These are phyloP conservation scores for Smittium culicis DNA, from an alignment of 371 early-diverging fungal species.

Conservation along the genomic window DNA sequence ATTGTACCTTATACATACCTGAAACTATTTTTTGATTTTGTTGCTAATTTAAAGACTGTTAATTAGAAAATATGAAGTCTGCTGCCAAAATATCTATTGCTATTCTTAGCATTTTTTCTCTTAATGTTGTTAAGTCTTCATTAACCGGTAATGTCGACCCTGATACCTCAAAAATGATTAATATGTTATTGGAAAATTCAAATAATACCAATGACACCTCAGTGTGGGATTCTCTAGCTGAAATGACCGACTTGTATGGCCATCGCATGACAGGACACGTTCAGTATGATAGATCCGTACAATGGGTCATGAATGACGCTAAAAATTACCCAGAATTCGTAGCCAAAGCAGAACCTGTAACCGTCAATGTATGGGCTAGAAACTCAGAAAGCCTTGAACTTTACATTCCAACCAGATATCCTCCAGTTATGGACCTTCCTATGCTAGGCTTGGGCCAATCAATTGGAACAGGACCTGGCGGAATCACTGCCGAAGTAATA, in stretches of 20 bases:
- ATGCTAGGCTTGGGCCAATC: constrained; percentile 41
- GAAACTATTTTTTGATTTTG: too few species aligned
- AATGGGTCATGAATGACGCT: constrained; percentile 34
- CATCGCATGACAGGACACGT: constrained; percentile 35
- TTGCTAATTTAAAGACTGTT: too few species aligned
- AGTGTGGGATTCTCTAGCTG: constrained; percentile 43
- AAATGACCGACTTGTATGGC: constrained; percentile 44
- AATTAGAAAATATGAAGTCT: too few species aligned
- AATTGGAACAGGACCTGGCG: constrained; percentile 30
- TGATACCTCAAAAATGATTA: too few species aligned
- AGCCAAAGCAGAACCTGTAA: constrained; percentile 37
- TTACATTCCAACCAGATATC: constrained; percentile 32
- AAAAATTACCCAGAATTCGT: constrained; percentile 27
- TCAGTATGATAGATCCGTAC: constrained; percentile 35
- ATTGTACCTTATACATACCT: too few species aligned
- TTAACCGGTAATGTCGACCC: too few species aligned
- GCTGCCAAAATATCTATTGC: too few species aligned
- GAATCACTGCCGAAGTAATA: constrained; percentile 35
- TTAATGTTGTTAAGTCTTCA: too few species aligned
- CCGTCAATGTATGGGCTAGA: constrained; percentile 35
- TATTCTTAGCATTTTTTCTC: too few species aligned
- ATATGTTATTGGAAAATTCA: background rate
- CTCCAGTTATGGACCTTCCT: constrained; percentile 23
- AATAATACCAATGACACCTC: constrained; percentile 4
- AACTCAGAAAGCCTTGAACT: constrained; percentile 35